Conservation (phyloP, 108 stramenopile genomes). For the Nitzschia palea region DNA sequence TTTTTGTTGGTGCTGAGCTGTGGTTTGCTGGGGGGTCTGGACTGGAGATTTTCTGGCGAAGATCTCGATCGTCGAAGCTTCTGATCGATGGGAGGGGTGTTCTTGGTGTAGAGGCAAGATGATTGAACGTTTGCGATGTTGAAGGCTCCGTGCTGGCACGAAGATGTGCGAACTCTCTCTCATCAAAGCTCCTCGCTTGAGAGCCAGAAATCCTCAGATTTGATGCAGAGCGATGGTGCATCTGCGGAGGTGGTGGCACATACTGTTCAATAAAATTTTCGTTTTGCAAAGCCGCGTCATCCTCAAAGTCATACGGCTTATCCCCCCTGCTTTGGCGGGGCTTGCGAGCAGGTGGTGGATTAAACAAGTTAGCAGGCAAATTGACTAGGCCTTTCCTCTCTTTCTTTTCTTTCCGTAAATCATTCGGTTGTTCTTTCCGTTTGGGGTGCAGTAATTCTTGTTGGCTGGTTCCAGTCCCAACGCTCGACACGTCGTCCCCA, state of each 20-base stretch:
- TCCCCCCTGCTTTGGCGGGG: not conserved
- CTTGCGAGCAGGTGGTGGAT: slow-evolving; percentile 2
- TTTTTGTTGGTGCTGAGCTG: not conserved
- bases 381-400: slow-evolving; percentile 10
- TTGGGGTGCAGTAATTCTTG: slow-evolving; percentile 24
- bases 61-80: no score
- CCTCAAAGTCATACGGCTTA: no score
- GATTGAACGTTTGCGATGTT: not conserved
- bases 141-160: not conserved
- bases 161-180: not conserved
- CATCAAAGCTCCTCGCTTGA: not conserved
- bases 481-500: slow-evolving; percentile 20
- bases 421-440: slow-evolving; percentile 15
- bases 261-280: not conserved
- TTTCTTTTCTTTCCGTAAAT: slow-evolving; percentile 10
- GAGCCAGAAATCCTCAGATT: no score
- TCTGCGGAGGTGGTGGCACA: not conserved
- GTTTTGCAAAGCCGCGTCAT: not conserved
- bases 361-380: slow-evolving; percentile 18
- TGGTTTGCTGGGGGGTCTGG: slow-evolving; percentile 2
- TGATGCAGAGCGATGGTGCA: no score
- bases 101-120: not conserved
- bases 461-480: slow-evolving; percentile 27
- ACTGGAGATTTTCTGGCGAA: no score
- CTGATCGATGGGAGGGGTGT: not conserved